Base-by-base conservation (phyloP, 2,329 filamentous ascomycete species). In the Claviceps lovelessii region DNA sequence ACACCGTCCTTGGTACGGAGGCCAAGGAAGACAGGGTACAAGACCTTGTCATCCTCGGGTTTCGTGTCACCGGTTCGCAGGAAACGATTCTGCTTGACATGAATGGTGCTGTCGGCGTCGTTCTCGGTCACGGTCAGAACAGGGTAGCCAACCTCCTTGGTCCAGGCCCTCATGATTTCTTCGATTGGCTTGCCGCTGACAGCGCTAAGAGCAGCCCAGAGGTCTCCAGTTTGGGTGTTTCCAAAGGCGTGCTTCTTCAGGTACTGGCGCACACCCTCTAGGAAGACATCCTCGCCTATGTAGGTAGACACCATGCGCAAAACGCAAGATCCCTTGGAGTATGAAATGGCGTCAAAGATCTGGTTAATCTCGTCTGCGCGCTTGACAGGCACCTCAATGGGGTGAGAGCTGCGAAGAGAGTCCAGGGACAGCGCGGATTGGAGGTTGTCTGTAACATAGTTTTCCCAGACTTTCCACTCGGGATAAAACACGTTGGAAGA, bases 381-480 rank as follows among this genome's bases (percentile, higher is more conserved):
- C 78, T 95, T 95, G 59, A 97, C 90, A 1, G 91, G 91, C 0
- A 96, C 90, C 70, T 97, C 91, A 56, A 97, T 95, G 6, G 91
- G 91, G 69, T 97, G 91, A 65, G 89, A 95, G 79, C 90, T 96
- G 62, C 91, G 83, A 53, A 97, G 74, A 4, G 90, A 94, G 69
- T 97, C 91, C 6, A 97, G 79, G 28, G 85, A 84, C 42, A 97
- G 77, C 2, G 91, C 91, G 59, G 87, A 85, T 67, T 95, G 89
- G 55, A 97, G 78, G 64, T 88, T 95, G 65, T 96, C 90, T 37
- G 88, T 90, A 55, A 97, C 90, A 68, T 95, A 97, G 33, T 84
- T 85, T 70, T 97, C 83, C 91, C 91, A 97, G 15, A 97, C 89
- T 72, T 95, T 95, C 91, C 91, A 97, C 70, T 97, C 91, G 9